Base-by-base conservation (phyloP, 805 yeast genomes). In the Cyberlindnera samutprakarnensis region DNA sequence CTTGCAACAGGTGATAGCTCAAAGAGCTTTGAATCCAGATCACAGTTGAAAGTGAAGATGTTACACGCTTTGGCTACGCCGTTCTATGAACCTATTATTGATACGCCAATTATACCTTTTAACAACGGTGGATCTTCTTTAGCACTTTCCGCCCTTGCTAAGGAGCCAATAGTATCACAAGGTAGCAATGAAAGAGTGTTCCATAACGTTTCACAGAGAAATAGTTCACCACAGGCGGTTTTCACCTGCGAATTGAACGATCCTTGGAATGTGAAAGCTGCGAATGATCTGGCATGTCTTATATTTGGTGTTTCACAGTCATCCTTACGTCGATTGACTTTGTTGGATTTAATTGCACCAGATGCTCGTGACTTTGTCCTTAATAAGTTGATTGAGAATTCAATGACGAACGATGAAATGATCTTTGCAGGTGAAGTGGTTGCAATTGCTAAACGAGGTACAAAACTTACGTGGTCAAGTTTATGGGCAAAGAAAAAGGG, bases 271-370 rank as follows among this genome's bases (percentile, higher is more conserved):
- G 69, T 88, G 30, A 74, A 73, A 47, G 88, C 94, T 6, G 86
- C 94, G 12, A 88, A 90, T 52, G 96, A 88, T 56, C 63, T 87
- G 42, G 94, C 95, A 0, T 83, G 94, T 49, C 64, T 86, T 37
- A 75, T 84, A 62, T 83, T 88, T 57, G 96, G 96, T 13, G 74
- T 83, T 4, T 75, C 85, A 28, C 73, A 76, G 47, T 66, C 63
- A 23, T 76, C 77, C 18, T 62, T 86, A 22, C 68, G 70, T 23
- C 66, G 78, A 13, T 55, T 79, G 31, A 73, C 85, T 1, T 62
- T 88, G 22, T 64, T 85, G 61, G 94, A 83, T 54, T 66, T 86
- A 42, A 75, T 82, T 22, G 84, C 87, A 10, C 78, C 84, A 0
- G 83, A 84, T 47, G 78, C 84, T 28, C 66, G 87, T 46, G 70